These are phyloP conservation scores for Nemania sp. DNA, from an alignment of 2,329 filamentous ascomycete species.

Conservation along the genomic window DNA sequence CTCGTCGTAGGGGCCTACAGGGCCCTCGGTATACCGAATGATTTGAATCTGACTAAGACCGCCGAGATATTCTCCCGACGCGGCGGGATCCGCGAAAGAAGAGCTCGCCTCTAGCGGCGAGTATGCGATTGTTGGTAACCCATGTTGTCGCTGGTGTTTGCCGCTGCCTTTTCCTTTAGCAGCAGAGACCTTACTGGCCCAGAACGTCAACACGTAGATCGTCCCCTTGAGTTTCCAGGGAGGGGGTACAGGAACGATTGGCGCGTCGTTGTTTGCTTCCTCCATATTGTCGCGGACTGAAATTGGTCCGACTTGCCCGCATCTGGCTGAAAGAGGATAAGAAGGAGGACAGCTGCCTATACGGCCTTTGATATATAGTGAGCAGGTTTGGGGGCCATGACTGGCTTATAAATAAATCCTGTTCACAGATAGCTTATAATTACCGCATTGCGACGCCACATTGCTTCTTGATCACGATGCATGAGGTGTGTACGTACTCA, in stretches of 20 bases:
- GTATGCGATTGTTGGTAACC: constrained; percentile 45
- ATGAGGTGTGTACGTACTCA: too few species aligned
- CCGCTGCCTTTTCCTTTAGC: background rate
- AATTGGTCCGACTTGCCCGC: too few species aligned
- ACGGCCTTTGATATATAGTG: too few species aligned
- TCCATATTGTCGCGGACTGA: background rate
- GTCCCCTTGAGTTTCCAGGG: constrained; percentile 52
- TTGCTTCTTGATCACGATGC: too few species aligned
- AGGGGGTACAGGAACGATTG: constrained; percentile 33
- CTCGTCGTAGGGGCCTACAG: constrained; percentile 58
- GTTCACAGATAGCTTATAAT: too few species aligned
- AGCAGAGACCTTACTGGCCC: background rate
- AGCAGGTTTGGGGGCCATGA: too few species aligned
- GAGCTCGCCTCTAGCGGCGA: constrained; percentile 51
- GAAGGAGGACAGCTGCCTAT: too few species aligned
- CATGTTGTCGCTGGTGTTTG: constrained; percentile 36
- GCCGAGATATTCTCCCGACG: constrained; percentile 44
- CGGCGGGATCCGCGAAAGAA: constrained; percentile 39
- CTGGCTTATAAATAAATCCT: too few species aligned
- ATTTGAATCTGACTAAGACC: constrained; percentile 54
- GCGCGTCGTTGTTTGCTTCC: constrained; percentile 3
- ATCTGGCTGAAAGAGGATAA: too few species aligned
- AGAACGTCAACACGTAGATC: constrained; percentile 47
- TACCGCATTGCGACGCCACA: too few species aligned
- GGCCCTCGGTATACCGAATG: constrained; percentile 53